Evolutionary conservation across 164 flowering plant genomes (phyloP).

Genomic region (Aristolochia contorta): DNA sequence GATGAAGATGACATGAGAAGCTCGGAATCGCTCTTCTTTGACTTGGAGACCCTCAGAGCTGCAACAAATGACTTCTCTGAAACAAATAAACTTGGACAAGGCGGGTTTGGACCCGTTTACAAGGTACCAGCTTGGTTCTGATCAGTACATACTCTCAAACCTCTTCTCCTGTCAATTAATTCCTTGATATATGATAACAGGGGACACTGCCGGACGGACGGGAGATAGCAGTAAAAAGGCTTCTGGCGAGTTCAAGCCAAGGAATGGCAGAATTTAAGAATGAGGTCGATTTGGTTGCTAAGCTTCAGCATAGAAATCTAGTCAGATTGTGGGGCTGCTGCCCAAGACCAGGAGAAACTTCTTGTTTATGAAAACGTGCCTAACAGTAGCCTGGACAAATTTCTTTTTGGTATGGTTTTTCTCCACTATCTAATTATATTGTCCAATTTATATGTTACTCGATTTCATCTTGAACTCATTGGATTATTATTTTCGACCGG

Average conservation of each 20-base stretch:
- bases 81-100: conserved; percentile 31
- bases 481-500: background rate
- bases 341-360: conserved; percentile 26
- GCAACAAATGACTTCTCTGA: conserved; percentile 31
- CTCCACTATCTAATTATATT: background rate
- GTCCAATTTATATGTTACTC: background rate
- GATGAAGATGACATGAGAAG: conserved; percentile 1
- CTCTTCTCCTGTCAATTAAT: too few relatives aligned
- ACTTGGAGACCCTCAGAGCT: conserved; percentile 9
- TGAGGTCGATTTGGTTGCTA: conserved; percentile 26
- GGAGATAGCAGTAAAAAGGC: conserved; percentile 39
- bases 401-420: conserved; percentile 20
- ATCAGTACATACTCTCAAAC: too few relatives aligned
- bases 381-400: conserved; percentile 23
- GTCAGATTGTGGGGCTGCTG: conserved; percentile 33
- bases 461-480: too few relatives aligned
- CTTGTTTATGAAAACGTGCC: conserved; percentile 33
- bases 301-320: conserved; percentile 37
- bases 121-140: conserved; percentile 26
- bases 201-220: conserved; percentile 21
- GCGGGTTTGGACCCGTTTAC: conserved; percentile 43
- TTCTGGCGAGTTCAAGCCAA: conserved; percentile 21
- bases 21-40: conserved; percentile 10
- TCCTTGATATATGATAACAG: too few relatives aligned
- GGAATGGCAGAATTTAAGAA: conserved; percentile 31